Evolutionary conservation across 768 basidiomycete species (phyloP).

Genomic region (Xerocomus spinulosus): DNA sequence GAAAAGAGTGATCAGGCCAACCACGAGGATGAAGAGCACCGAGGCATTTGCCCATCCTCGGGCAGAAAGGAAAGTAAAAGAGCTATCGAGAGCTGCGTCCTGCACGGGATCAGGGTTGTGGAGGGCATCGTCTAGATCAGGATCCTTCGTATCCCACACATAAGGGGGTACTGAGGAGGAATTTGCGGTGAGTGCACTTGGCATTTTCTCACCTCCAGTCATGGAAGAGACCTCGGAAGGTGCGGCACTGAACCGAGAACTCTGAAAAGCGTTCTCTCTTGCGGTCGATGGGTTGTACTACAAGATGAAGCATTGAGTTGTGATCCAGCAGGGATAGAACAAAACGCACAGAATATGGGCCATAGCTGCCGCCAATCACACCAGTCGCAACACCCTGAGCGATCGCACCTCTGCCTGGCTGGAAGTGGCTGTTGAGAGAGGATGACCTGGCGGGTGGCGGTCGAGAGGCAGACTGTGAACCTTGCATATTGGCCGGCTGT

Average conservation of each 20-base stretch:
- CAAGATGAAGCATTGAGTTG: conserved; percentile 4
- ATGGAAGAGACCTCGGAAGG: conserved; percentile 42
- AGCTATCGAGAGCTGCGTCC: conserved; percentile 53
- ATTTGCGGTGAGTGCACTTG: conserved; percentile 31
- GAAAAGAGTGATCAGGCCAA: conserved; percentile 73
- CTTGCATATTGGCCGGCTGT: conserved; percentile 34
- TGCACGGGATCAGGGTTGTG: conserved; percentile 84
- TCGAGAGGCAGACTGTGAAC: conserved; percentile 22
- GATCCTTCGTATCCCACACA: conserved; percentile 73
- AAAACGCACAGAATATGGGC: conserved; percentile 75
- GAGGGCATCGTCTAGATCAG: conserved; percentile 84
- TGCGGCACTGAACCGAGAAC: conserved; percentile 54
- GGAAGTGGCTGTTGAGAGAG: conserved; percentile 27
- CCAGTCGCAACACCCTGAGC: conserved; percentile 79
- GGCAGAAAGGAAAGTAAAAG: conserved; percentile 70
- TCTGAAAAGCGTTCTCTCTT: conserved; percentile 42
- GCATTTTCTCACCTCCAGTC: conserved; percentile 35
- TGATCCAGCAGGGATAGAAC: neutral
- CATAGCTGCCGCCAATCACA: conserved; percentile 73
- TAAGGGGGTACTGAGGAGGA: conserved; percentile 67
- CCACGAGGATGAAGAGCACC: conserved; percentile 63
- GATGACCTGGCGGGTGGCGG: conserved; percentile 25
- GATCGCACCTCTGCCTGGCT: conserved; percentile 49
- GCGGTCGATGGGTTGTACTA: conserved; percentile 54
- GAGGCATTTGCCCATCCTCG: conserved; percentile 82